Evolutionary conservation across 2,329 filamentous ascomycete species (phyloP), one percentile per base, ranked within the genome.

Genomic region (Verticillium klebahnii): DNA sequence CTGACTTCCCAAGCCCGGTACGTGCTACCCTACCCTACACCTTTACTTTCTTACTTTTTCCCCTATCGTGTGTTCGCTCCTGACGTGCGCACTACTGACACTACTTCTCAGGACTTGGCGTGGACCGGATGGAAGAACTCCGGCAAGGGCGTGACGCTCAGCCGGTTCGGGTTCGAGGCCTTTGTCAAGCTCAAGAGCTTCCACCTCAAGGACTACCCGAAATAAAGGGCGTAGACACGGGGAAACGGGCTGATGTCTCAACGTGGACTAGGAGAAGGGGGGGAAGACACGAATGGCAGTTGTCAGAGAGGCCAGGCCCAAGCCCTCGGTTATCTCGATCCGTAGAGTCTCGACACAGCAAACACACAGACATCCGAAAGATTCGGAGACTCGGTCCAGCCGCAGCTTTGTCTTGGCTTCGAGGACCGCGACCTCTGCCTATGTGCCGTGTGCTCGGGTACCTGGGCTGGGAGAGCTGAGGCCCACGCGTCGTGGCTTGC

Each of bases 121-220:
- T 96, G 92, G 92, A 95, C 93, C 2, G 94, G 94, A 12, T 97
- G 93, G 93, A 98, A 98, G 81, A 93, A 97, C 74, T 97, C 93
- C 64, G 94, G 94, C 66, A 93, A 91, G 75, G 94, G 94, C 25
- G 89, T 93, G 69, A 97, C 93, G 11, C 78, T 98, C 69, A 95
- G 92, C 78, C 88, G 81, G 69, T 96, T 93, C 71, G 94, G 94
- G 12, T 98, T 96, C 72, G 94, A 97, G 69, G 92, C 96, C 73
- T 98, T 97, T 73, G 89, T 96, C 72, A 96, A 95, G 83, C 83
- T 97, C 70, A 97, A 97, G 88, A 97, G 91, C 81, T 96, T 90
- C 75, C 94, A 98, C 76, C 74, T 97, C 73, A 97, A 97, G 80
- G 87, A 96, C 66, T 87, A 88, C 70, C 85, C 86, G 55, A 88